Percentiles rank a stretch among this genome's conserved stretches.
These are phyloP conservation scores for Neospora caninum DNA, from an alignment of 169 alveolate species.

Conservation along the genomic window DNA sequence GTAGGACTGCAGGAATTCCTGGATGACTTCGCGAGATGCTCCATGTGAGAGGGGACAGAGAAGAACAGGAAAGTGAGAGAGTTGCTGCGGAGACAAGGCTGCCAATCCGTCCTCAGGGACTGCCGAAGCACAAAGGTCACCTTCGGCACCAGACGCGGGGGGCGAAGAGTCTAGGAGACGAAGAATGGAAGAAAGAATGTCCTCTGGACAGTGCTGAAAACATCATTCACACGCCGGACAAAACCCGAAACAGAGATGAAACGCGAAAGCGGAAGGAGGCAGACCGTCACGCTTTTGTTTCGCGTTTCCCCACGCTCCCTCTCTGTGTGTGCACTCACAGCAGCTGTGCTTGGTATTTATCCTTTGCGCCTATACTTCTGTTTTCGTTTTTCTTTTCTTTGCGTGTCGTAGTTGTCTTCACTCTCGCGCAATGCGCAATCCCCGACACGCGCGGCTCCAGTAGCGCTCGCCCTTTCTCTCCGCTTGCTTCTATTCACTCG, in stretches of 20 bases:
- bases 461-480: not conserved
- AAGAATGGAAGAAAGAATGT: not conserved
- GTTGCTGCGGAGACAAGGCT: not conserved
- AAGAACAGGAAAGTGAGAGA: not conserved
- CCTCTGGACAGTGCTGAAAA: not conserved
- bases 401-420: no score
- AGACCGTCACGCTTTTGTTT: no score
- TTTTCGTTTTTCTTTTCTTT: no score
- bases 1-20: not conserved
- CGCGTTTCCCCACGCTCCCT: no score
- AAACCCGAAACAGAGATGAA: not conserved
- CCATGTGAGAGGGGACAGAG: constrained; percentile 1
- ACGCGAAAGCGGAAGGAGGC: not conserved
- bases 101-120: not conserved
- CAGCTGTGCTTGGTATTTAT: no score
- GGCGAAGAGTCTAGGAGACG: not conserved
- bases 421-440: not conserved
- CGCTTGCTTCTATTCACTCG: not conserved
- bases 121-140: not conserved
- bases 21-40: not conserved
- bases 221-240: not conserved
- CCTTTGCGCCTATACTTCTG: no score
- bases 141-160: not conserved
- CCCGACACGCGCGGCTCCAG: no score
- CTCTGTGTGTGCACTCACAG: no score